Conservation (phyloP, 2,329 filamentous ascomycete genomes). For the Hypoxylon sp. region DNA sequence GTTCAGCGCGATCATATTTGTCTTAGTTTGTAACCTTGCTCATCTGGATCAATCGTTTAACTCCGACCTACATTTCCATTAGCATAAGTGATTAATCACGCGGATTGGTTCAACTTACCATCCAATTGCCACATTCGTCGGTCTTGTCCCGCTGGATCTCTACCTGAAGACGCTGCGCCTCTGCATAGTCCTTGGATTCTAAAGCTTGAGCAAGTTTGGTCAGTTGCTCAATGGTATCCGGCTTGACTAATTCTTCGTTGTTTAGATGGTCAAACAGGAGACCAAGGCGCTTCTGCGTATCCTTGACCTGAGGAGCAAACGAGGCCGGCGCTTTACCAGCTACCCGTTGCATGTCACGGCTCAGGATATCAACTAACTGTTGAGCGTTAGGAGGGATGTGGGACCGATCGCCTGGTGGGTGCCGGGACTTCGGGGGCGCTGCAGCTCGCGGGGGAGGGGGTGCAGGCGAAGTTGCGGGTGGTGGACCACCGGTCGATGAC, state of each 20-base stretch:
- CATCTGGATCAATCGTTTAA: slow-evolving; percentile 84
- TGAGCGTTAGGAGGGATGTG: slow-evolving; percentile 86
- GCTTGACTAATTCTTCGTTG: slow-evolving; percentile 90
- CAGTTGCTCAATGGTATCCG: slow-evolving; percentile 80
- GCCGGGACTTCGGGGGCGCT: slow-evolving; percentile 72
- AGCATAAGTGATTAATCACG: slow-evolving; percentile 52
- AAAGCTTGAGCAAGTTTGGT: slow-evolving; percentile 76
- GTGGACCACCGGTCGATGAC: slow-evolving; percentile 59
- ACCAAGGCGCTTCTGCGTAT: slow-evolving; percentile 92
- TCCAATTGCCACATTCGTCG: slow-evolving; percentile 88
- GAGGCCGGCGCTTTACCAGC: slow-evolving; percentile 87
- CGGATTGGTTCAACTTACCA: slow-evolving; percentile 71
- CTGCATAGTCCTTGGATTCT: slow-evolving; percentile 77
- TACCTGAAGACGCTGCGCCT: slow-evolving; percentile 77
- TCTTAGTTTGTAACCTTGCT: slow-evolving; percentile 74
- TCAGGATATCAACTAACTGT: slow-evolving; percentile 85
- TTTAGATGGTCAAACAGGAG: slow-evolving; percentile 98
- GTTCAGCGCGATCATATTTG: background rate
- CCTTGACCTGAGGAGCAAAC: slow-evolving; percentile 90
- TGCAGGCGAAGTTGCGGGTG: slow-evolving; percentile 56
- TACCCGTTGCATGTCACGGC: slow-evolving; percentile 88
- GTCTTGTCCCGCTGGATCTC: slow-evolving; percentile 83
- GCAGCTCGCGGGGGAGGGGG: slow-evolving; percentile 65
- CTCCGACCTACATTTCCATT: slow-evolving; percentile 72
- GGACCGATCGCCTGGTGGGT: slow-evolving; percentile 88